Evolutionary conservation across 2,329 filamentous ascomycete species (phyloP).

Genomic region (Curvularia sp.): DNA sequence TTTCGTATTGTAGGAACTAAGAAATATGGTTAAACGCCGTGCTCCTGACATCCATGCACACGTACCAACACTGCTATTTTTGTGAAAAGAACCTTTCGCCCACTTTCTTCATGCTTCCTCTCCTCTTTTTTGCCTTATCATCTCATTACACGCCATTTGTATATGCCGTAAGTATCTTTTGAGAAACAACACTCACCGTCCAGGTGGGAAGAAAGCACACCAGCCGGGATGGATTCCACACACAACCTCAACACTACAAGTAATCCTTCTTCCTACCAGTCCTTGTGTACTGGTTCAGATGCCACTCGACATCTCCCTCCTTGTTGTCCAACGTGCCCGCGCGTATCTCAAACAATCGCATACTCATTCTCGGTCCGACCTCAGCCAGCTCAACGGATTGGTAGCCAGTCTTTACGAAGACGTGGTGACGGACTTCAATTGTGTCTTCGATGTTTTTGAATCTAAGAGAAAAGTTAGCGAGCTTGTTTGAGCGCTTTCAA

Average conservation of each 20-base stretch:
- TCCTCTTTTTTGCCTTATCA: neutral
- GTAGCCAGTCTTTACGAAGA: slow-evolving; percentile 92
- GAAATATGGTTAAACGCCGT: neutral
- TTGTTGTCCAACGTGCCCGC: slow-evolving; percentile 92
- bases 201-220: neutral
- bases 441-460: slow-evolving; percentile 81
- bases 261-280: slow-evolving; percentile 97
- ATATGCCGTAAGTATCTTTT: neutral
- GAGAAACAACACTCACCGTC: neutral
- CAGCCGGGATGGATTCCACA: neutral
- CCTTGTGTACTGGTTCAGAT: slow-evolving; percentile 91
- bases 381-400: slow-evolving; percentile 69
- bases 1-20: neutral
- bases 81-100: neutral
- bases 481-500: neutral
- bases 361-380: slow-evolving; percentile 85
- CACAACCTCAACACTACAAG: slow-evolving; percentile 58
- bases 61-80: neutral
- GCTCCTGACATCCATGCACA: neutral
- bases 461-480: slow-evolving; percentile 8
- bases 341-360: slow-evolving; percentile 92
- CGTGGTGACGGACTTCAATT: slow-evolving; percentile 91
- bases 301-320: slow-evolving; percentile 95
- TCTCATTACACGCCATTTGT: neutral
- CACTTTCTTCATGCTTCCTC: neutral